These are phyloP conservation scores for Cyberlindnera samutprakarnensis DNA, from an alignment of 805 yeast species.

Conservation along the genomic window DNA sequence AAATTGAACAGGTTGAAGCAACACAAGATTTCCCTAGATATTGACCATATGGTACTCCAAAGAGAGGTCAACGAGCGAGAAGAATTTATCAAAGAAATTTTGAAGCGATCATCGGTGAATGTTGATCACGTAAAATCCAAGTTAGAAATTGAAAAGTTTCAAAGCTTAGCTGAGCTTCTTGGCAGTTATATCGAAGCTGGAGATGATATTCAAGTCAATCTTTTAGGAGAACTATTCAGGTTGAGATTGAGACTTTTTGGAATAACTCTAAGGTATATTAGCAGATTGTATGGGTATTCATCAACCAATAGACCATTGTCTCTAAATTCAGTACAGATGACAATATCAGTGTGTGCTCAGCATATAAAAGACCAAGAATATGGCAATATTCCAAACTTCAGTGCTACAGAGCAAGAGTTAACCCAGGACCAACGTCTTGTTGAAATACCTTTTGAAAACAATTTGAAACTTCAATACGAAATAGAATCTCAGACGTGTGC, in stretches of 20 bases:
- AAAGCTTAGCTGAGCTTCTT: neutral
- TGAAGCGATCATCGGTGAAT: neutral
- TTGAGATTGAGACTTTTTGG: slow-evolving; percentile 3
- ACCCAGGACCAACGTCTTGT: too few species aligned
- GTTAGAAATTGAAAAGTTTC: neutral
- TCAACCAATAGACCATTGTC: too few species aligned
- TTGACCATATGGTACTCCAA: neutral
- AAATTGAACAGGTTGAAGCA: too few species aligned
- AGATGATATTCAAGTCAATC: slow-evolving; percentile 3
- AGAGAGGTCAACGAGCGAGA: neutral
- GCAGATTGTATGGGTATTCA: neutral
- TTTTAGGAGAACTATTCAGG: slow-evolving; percentile 1
- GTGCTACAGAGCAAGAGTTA: too few species aligned
- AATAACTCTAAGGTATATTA: slow-evolving; percentile 1
- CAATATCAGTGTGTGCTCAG: too few species aligned
- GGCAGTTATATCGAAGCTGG: neutral
- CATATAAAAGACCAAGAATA: too few species aligned
- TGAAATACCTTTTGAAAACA: too few species aligned
- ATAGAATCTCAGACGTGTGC: too few species aligned
- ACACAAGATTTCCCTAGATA: slow-evolving; percentile 4
- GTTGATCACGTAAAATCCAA: neutral
- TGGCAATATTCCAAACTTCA: too few species aligned
- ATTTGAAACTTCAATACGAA: too few species aligned
- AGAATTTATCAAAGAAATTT: neutral
- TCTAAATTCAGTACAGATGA: too few species aligned